Evolutionary conservation across 345 rosid genomes (phyloP).

Genomic region (Eucalyptus pauciflora): DNA sequence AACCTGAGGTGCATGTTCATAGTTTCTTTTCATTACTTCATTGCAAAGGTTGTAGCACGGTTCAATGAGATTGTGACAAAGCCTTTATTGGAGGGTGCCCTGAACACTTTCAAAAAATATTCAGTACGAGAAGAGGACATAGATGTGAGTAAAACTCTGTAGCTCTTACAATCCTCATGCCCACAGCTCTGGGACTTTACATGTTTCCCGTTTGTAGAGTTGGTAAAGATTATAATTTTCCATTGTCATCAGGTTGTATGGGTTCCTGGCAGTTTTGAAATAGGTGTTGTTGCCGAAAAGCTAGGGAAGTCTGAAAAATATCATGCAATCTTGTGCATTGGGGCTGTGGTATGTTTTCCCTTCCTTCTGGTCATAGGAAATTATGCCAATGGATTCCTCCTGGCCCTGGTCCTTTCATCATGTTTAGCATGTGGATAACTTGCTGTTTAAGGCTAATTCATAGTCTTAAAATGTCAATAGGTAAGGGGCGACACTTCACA

Average conservation of each 20-base stretch:
- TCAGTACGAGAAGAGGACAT: conserved; percentile 79
- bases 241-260: conserved; percentile 58
- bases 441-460: background rate
- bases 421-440: background rate
- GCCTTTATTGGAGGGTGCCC: conserved; percentile 76
- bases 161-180: background rate
- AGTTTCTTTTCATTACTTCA: background rate
- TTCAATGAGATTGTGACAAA: conserved; percentile 89
- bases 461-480: conserved; percentile 15
- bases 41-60: conserved; percentile 75
- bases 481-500: conserved; percentile 93
- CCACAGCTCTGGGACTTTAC: background rate
- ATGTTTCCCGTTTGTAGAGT: background rate
- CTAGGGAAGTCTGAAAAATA: conserved; percentile 75
- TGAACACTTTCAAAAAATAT: conserved; percentile 72
- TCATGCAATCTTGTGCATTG: conserved; percentile 73
- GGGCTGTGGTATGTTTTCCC: conserved; percentile 80
- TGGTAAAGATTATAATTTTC: background rate
- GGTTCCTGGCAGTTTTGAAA: conserved; percentile 97
- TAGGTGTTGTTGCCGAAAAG: conserved; percentile 56
- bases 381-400: background rate
- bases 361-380: background rate
- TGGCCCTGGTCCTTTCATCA: background rate
- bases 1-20: background rate
- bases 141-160: conserved; percentile 25